Conservation (phyloP, 805 yeast species). For the Candida incommunis region DNA sequence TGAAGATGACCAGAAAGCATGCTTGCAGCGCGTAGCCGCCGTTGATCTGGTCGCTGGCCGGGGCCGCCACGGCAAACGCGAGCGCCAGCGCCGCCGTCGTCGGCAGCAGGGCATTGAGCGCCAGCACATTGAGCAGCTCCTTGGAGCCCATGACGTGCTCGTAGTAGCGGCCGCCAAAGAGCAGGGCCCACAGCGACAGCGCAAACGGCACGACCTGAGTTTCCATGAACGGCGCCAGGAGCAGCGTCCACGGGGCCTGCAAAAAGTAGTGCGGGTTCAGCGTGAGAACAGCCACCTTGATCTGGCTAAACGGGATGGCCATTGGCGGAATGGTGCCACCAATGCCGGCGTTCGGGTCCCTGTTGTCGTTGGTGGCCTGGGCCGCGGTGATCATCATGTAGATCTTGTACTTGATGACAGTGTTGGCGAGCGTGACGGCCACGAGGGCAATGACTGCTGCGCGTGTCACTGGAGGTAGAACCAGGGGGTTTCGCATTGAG, state of each 20-base stretch:
- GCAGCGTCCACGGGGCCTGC: slow-evolving; percentile 28
- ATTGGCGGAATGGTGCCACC: too few relatives aligned
- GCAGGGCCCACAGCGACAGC: slow-evolving; percentile 25
- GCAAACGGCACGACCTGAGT: slow-evolving; percentile 27
- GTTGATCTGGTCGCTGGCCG: slow-evolving; percentile 18
- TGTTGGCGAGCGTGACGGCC: background rate
- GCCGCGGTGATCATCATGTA: background rate
- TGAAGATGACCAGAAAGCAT: slow-evolving; percentile 48
- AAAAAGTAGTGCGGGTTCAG: background rate
- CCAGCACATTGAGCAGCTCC: slow-evolving; percentile 26
- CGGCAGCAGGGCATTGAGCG: slow-evolving; percentile 29
- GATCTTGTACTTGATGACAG: background rate
- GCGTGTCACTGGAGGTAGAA: background rate
- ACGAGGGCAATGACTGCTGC: background rate
- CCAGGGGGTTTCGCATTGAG: background rate
- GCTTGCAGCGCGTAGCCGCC: slow-evolving; percentile 39
- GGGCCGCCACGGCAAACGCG: slow-evolving; percentile 4
- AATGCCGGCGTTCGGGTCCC: too few relatives aligned
- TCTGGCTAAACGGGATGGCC: background rate
- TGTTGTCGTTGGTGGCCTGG: background rate
- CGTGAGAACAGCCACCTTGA: background rate
- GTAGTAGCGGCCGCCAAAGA: slow-evolving; percentile 47
- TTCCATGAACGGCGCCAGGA: slow-evolving; percentile 35
- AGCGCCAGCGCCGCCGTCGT: slow-evolving; percentile 22
- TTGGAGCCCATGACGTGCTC: slow-evolving; percentile 51